Evolutionary conservation across 805 yeast species (phyloP).

Genomic region (Kodamaea kaohsiungensis): DNA sequence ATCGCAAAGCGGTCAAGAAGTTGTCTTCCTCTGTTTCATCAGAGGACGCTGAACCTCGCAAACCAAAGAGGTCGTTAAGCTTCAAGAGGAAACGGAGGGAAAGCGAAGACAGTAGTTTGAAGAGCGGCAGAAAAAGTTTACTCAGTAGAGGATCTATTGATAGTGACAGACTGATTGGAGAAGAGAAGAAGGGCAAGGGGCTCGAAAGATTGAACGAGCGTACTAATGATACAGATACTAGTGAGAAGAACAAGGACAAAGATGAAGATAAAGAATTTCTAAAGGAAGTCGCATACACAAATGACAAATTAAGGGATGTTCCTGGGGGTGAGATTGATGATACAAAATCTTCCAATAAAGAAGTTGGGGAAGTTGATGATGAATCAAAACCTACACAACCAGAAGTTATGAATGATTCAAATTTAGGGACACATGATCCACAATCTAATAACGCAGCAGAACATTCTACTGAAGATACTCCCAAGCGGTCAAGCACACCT

Average conservation of each 20-base stretch:
- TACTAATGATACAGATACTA: background rate
- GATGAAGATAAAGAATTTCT: background rate
- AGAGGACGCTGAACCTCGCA: conserved; percentile 1
- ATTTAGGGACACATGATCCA: too few species aligned
- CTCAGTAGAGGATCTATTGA: background rate
- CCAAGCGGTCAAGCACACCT: background rate
- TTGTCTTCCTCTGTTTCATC: conserved; percentile 8
- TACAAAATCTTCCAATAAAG: background rate
- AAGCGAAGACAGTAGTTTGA: background rate
- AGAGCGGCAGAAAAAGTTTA: background rate
- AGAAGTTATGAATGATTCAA: too few species aligned
- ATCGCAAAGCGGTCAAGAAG: conserved; percentile 13
- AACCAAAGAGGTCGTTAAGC: conserved; percentile 11
- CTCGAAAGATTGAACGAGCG: background rate
- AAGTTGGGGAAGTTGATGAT: background rate
- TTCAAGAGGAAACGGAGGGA: conserved; percentile 8
- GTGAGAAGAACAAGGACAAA: background rate
- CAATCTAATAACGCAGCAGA: background rate
- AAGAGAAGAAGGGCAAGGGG: background rate
- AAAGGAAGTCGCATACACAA: background rate
- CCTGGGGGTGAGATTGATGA: background rate
- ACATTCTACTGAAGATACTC: background rate
- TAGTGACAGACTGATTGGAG: conserved; percentile 1
- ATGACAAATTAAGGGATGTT: background rate
- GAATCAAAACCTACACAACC: background rate